Base-by-base conservation (phyloP, 2,329 filamentous ascomycete species). In the Paraconiothyrium brasiliense region DNA sequence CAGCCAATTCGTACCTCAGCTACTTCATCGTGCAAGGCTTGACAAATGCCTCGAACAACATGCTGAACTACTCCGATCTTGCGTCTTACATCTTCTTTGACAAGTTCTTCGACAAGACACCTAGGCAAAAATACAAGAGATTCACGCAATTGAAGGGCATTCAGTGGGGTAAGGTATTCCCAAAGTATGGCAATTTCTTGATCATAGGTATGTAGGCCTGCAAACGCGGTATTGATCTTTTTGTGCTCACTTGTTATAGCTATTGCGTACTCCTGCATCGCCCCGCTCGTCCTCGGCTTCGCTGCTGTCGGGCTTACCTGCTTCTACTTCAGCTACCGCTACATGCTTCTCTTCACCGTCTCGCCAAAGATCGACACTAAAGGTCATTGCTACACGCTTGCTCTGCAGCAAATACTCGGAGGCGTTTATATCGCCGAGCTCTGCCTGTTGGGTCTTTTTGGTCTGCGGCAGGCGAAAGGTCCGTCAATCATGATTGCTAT, bases 11-110 rank as follows among this genome's bases (percentile, higher is more conserved):
- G 75, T 99, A 97, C 79, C 90, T 98, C 22, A 92, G 91, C 0
- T 99, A 98, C 81, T 96, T 99, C 67, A 88, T 98, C 35, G 87
- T 99, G 2, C 95, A 98, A 78, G 96, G 94, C 37, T 79, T 98
- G 60, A 90, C 90, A 1, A 89, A 94, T 63, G 91, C 93, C 3
- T 86, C 92, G 0, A 87, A 89, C 50, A 86, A 91, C 1, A 79
- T 98, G 5, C 84, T 96, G 2, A 92, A 96, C 69, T 85, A 91
- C 50, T 83, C 80, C 22, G 92, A 93, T 16, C 85, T 98, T 54
- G 79, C 94, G 50, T 79, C 96, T 34, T 92, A 91, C 74, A 88
- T 88, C 54, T 75, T 97, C 6, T 82, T 94, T 50, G 92, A 93
- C 77, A 91, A 88, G 69, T 83, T 92, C 64, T 83, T 96, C 32